A percentile compares a stretch with the other conserved stretches of the same genome.
phyloP scores from a whole-genome alignment of 1,139 yeast genomes.

The Suhomyces taliae region DNA sequence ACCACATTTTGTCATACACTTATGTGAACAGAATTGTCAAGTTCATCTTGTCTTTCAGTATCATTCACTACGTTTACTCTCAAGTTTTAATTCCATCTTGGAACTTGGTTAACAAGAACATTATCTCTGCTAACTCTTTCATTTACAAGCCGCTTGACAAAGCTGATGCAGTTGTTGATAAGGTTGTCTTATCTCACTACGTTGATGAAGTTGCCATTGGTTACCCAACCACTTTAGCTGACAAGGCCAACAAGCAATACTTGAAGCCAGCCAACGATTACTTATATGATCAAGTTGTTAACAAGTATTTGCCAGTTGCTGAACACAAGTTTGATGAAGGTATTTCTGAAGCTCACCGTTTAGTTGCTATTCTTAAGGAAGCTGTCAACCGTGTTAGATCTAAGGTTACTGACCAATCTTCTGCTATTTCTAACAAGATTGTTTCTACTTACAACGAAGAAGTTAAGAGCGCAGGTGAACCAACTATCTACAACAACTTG shows the following conservation, averaged over 20 bases:
- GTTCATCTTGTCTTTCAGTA: conserved; percentile 28
- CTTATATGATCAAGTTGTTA: conserved; percentile 26
- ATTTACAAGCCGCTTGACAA: conserved; percentile 25
- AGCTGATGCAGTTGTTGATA: conserved; percentile 31
- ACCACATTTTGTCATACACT: conserved; percentile 37
- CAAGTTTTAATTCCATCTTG: conserved; percentile 19
- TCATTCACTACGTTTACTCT: conserved; percentile 25
- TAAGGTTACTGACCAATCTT: conserved; percentile 29
- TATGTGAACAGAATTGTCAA: conserved; percentile 24
- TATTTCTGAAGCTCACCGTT: conserved; percentile 27
- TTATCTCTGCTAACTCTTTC: conserved; percentile 24
- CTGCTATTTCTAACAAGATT: conserved; percentile 33
- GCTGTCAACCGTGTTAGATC: conserved; percentile 28
- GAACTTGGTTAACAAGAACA: conserved; percentile 21
- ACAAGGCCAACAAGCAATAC: conserved; percentile 22
- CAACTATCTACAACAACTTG: conserved; percentile 27
- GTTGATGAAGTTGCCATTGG: conserved; percentile 15
- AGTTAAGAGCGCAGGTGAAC: conserved; percentile 19
- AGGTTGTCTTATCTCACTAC: conserved; percentile 21
- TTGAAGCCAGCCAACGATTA: conserved; percentile 32
- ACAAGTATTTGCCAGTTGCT: conserved; percentile 35
- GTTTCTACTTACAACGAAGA: conserved; percentile 39
- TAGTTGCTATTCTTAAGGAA: conserved; percentile 33
- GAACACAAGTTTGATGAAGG: conserved; percentile 25
- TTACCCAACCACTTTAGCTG: conserved; percentile 13